Percentiles rank a stretch among this genome's conserved stretches.
These are phyloP conservation scores for Xylariaceae sp. DNA, from an alignment of 2,329 filamentous ascomycete species.

Conservation along the genomic window DNA sequence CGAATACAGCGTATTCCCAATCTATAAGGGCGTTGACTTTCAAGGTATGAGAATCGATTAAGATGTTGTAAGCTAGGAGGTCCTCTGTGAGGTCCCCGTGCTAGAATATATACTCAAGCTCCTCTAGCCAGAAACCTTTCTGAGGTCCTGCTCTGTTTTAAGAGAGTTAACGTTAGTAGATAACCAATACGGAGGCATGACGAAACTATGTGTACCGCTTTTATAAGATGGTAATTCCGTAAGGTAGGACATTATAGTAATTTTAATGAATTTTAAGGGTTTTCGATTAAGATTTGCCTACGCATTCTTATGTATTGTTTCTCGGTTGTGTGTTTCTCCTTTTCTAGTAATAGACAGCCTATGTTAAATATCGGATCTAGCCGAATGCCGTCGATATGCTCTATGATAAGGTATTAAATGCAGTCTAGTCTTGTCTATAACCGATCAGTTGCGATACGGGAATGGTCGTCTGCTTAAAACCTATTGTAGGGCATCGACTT, in stretches of 20 bases:
- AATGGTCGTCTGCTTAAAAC: not conserved
- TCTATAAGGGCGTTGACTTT: too few relatives aligned
- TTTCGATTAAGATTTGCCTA: too few relatives aligned
- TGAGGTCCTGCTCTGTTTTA: not conserved
- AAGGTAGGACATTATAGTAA: not conserved
- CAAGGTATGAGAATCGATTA: too few relatives aligned
- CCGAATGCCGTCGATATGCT: not conserved
- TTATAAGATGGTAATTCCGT: not conserved
- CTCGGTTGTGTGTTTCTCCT: too few relatives aligned
- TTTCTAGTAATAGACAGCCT: too few relatives aligned
- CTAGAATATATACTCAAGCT: too few relatives aligned
- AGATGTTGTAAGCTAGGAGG: too few relatives aligned
- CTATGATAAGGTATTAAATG: not conserved
- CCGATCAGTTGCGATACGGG: not conserved
- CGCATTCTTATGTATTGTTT: too few relatives aligned
- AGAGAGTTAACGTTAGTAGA: not conserved
- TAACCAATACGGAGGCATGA: not conserved
- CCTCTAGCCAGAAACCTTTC: too few relatives aligned
- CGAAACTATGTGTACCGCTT: not conserved
- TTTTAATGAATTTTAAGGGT: not conserved
- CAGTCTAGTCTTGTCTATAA: not conserved
- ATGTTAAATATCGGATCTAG: not conserved
- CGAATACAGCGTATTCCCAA: too few relatives aligned
- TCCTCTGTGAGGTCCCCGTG: too few relatives aligned
- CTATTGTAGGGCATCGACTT: not conserved